Evolutionary conservation across 257 asterid genomes (phyloP), one percentile per base, ranked within the genome.

Genomic region (Plantago elongata): DNA sequence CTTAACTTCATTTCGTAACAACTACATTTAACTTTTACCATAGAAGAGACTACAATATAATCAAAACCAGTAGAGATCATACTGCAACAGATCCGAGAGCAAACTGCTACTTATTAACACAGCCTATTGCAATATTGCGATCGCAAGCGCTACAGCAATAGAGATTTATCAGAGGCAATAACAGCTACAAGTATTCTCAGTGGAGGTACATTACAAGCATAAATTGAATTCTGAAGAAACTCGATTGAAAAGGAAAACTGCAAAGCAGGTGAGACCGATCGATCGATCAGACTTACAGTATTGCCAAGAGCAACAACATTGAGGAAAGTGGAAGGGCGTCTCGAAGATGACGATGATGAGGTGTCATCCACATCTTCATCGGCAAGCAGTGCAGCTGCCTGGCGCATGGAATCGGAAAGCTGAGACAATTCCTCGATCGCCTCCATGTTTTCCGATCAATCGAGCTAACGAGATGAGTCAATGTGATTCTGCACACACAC

Each of bases 321-420:
- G 78, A 92, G 97, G 69, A 92, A 92, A 70, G 96, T 78, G 63
- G 97, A 83, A 1, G 86, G 47, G 29, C 99, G 95, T 76, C 60
- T 88, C 54, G 98, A 78, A 16, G 90, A 47, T 15, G 87, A 47
- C 18, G 87, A 72, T 9, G 89, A 46, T 29, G 91, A 14, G 69
- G 84, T 72, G 70, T 86, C 99, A 51, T 93, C 99, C 47, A 85
- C 78, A 75, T 89, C 97, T 65, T 93, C 99, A 65, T 89, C 99
- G 34, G 97, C 95, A 46, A 93, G 92, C 79, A 93, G 69, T 65
- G 92, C 75, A 45, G 97, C 50, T 17, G 97, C 97, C 82, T 87
- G 99, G 81, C 88, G 81, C 96, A 93, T 93, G 73, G 99, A 76
- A 73, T 93, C 90, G 30, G 99, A 82, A 34, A 93, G 97, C 83